Evolutionary conservation across 768 basidiomycete genomes (phyloP), one percentile per base, ranked within the genome.

Genomic region (Lactifluus piperatus): DNA sequence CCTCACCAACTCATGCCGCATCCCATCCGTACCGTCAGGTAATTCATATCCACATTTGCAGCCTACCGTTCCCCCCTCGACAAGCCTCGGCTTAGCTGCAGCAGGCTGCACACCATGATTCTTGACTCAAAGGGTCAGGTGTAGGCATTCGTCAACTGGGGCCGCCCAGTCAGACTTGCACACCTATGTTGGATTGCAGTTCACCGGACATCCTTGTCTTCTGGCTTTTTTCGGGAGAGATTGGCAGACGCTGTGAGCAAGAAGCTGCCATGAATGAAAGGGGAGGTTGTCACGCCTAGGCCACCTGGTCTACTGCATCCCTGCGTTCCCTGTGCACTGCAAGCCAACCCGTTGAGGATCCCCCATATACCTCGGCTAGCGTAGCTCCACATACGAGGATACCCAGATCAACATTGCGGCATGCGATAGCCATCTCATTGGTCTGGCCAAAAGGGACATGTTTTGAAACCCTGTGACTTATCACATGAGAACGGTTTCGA

Each of bases 61-160:
- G 26, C 34, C 36, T 10, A 29, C 20, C 30, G 13, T 20, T 16
- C 1, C 5, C 32, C 32, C 24, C 26, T 26, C 55, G 48, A 60
- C 8, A 34, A 9, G 14, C 34, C 36, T 37, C 48, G 44, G 47
- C 46, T 62, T 60, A 92, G 91, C 66, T 91, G 88, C 66, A 92
- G 91, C 45, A 79, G 92, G 58, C 67, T 85, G 29, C 89, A 93
- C 68, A 78, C 84, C 4, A 77, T 83, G 14, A 78, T 81, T 32
- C 73, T 92, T 45, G 89, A 91, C 67, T 71, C 74, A 41, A 68
- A 75, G 11, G 71, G 76, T 48, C 74, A 78, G 39, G 76, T 94
- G 29, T 93, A 87, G 88, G 86, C 81, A 13, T 88, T 91, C 68
- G 70, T 77, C 5, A 83, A 76, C 64, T 93, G 91, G 81, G 92